Evolutionary conservation across 1,284 basidiomycete species (phyloP), one percentile per base, ranked within the genome.

Genomic region (Gymnopus androsaceus): DNA sequence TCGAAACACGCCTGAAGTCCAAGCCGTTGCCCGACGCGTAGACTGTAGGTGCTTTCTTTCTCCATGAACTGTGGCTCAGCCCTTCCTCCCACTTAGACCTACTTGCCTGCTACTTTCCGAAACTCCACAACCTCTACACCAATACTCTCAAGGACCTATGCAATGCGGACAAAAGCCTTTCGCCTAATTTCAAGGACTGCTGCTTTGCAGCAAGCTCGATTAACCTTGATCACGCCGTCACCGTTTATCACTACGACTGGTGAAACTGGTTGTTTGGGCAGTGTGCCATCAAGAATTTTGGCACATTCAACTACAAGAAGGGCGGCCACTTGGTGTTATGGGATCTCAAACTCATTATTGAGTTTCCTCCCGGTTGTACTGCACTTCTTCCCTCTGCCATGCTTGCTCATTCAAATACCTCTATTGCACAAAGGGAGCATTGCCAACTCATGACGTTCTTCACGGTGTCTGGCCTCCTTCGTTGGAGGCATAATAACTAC

Each of bases 271-370:
- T 52, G 9, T 53, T 45, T 37, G 47, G 54, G 30, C n/a, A 31
- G 15, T 54, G 52, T 27, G 52, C 49, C 1, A 44, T 56, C 3
- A 56, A 55, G 23, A 30, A 37, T 5, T 37, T 37, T 33, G 42
- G 49, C 4, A 47, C 53, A 2, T 58, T 56, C 40, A 46, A 61
- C n/a, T 53, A 59, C 31, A 25, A 56, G 9, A 47, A 42, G 7
- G 56, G 59, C 6, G 59, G 59, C 1, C 59, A 61, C 15, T 30
- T 61, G 6, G 28, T 61, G 4, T 21, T 61, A 2, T 61, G 59
- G 59, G 54, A 61, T n/a, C 45, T 61, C 2, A 23, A 50, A 2
- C 33, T 61, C 8, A 53, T 58, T 7, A 19, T 61, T 3, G 47
- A 56, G 31, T 61, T 61, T 46, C 59, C 59, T 1, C 53, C 54